Evolutionary conservation across 371 early-diverging fungal genomes (phyloP).

Genomic region (Lichtheimia hyalospora): DNA sequence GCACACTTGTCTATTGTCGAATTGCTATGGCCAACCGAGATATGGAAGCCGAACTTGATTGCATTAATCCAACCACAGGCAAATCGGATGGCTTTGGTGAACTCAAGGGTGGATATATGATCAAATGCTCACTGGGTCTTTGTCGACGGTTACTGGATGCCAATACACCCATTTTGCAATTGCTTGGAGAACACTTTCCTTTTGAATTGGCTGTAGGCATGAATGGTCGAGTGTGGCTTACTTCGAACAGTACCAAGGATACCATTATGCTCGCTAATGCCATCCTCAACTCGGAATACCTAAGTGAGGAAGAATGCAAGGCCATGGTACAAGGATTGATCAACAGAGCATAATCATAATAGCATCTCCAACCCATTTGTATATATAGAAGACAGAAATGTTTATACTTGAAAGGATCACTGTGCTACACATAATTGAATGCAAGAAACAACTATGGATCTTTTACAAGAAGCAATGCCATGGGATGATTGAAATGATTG

Average conservation of each 20-base stretch:
- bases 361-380: neutral
- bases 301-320: conserved; percentile 58
- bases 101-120: conserved; percentile 69
- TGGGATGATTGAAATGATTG: too few species aligned
- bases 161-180: conserved; percentile 61
- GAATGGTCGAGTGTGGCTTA: conserved; percentile 94
- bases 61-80: conserved; percentile 74
- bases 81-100: conserved; percentile 84
- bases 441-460: too few species aligned
- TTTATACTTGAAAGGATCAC: neutral
- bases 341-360: conserved; percentile 25
- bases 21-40: conserved; percentile 87
- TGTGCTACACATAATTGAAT: too few species aligned
- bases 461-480: too few species aligned
- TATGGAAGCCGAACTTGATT: conserved; percentile 96
- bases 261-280: conserved; percentile 73
- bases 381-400: neutral
- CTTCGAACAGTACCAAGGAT: conserved; percentile 56
- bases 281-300: conserved; percentile 74
- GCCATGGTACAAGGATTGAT: conserved; percentile 66
- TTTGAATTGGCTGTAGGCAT: conserved; percentile 91
- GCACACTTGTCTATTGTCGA: conserved; percentile 82
- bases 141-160: conserved; percentile 75
- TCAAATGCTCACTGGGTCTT: conserved; percentile 77
- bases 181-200: conserved; percentile 71